Evolutionary conservation across 169 alveolate species (phyloP).

Genomic region (Cryptosporidium sp.): DNA sequence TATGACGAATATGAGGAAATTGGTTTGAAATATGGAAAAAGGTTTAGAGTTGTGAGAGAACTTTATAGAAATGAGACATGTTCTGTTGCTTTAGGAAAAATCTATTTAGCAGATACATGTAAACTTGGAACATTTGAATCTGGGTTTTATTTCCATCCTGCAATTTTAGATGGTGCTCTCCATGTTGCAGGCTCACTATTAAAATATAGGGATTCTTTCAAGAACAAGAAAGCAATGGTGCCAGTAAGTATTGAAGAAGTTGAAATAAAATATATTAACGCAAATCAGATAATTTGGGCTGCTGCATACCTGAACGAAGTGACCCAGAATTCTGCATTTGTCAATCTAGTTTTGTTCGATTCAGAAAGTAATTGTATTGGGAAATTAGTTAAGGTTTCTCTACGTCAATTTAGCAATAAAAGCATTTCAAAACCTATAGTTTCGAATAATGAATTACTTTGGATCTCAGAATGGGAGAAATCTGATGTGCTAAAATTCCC

Average conservation of each 20-base stretch:
- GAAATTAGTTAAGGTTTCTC: constrained; percentile 5
- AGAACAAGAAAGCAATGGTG: constrained; percentile 78
- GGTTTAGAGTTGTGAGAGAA: constrained; percentile 78
- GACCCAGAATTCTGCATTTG: constrained; percentile 35
- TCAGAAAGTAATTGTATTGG: constrained; percentile 52
- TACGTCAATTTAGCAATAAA: constrained; percentile 3
- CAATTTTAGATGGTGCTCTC: constrained; percentile 82
- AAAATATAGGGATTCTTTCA: not conserved
- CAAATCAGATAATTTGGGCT: constrained; percentile 76
- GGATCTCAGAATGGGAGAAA: constrained; percentile 46
- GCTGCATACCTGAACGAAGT: constrained; percentile 39
- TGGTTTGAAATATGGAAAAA: constrained; percentile 81
- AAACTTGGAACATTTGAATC: constrained; percentile 76
- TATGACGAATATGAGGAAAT: constrained; percentile 70
- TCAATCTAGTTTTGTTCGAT: constrained; percentile 39
- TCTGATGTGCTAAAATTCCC: not conserved
- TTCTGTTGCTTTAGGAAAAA: constrained; percentile 69
- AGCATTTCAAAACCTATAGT: not conserved
- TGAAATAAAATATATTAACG: constrained; percentile 14
- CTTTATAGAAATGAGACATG: constrained; percentile 69
- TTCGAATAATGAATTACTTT: constrained; percentile 10
- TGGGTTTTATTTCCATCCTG: constrained; percentile 81
- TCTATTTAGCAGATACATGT: constrained; percentile 69
- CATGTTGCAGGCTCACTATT: constrained; percentile 77
- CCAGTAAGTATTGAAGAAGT: constrained; percentile 80